A percentile compares a stretch with the other conserved stretches of the same genome.
Evolutionary conservation across 2,329 filamentous ascomycete species (phyloP).

Genomic region (Aureobasidium subglaciale): DNA sequence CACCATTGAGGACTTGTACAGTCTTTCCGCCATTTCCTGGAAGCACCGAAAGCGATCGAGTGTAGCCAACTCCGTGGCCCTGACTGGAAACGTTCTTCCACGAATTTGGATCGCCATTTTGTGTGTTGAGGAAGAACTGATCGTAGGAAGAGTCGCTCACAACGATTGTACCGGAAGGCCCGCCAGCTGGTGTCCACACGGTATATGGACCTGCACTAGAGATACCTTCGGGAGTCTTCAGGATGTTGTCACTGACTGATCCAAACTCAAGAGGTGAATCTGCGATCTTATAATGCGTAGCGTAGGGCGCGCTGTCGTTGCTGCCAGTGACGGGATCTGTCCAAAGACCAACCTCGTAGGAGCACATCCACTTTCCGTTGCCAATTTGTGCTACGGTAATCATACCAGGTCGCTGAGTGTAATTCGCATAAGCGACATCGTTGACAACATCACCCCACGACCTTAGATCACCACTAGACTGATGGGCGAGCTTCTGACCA

Average conservation of each 20-base stretch:
- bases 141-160: slow-evolving; percentile 35
- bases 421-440: slow-evolving; percentile 55
- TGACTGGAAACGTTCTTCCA: slow-evolving; percentile 40
- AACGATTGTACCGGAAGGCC: slow-evolving; percentile 44
- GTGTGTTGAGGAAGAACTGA: slow-evolving; percentile 43
- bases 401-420: slow-evolving; percentile 62
- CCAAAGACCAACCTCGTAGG: slow-evolving; percentile 52
- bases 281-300: slow-evolving; percentile 45
- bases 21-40: slow-evolving; percentile 24
- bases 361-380: slow-evolving; percentile 56
- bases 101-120: slow-evolving; percentile 34
- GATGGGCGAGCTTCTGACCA: slow-evolving; percentile 65
- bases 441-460: slow-evolving; percentile 54
- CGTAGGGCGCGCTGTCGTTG: slow-evolving; percentile 35
- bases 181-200: slow-evolving; percentile 45
- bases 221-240: slow-evolving; percentile 40
- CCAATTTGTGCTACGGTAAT: slow-evolving; percentile 51
- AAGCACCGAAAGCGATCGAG: slow-evolving; percentile 40
- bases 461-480: slow-evolving; percentile 51
- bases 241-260: slow-evolving; percentile 31
- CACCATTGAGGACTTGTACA: background rate
- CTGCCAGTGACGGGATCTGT: slow-evolving; percentile 28
- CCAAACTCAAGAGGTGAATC: slow-evolving; percentile 43
- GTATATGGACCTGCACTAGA: slow-evolving; percentile 45
- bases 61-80: slow-evolving; percentile 38